Evolutionary conservation across 1,139 yeast species (phyloP), one percentile per base, ranked within the genome.

Genomic region (Zygoascus sp.): DNA sequence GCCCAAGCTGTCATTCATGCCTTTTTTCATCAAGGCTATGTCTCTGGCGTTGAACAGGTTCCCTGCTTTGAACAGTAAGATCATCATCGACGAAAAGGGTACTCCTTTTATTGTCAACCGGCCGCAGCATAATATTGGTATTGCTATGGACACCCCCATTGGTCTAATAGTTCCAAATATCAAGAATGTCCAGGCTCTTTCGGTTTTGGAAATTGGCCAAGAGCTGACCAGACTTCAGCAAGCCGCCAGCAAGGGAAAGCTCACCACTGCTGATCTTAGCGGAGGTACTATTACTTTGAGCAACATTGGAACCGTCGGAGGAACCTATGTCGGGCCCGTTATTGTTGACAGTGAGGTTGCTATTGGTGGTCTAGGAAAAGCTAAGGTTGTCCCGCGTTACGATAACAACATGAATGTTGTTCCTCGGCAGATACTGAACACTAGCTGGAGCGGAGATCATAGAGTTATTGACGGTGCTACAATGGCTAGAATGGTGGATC

Each of bases 251-350:
- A 81, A 77, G 54, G 83, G 84, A 55, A 80, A 81, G 67, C 76
- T 82, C 61, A 73, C 84, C 28, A 67, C 81, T 54, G 82, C 79
- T 65, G 88, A 82, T 65, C 79, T 82, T 77, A 70, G 82, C 50
- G 88, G 86, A 59, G 87, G 88, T 58, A 81, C 88, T 42, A 81
- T 82, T 67, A 80, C 88, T 56, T 77, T 82, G 53, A 81, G 87
- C 50, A 82, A 82, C 68, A 87, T 87, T 63, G 89, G 89, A 58
- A 83, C 80, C 46, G 80, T 81, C 52, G 89, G 89, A 42, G 83
- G 88, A n/a, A 75, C 83, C 54, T 82, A 80, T 63, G 83, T 86
- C 59, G 81, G 84, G 36, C 89, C 89, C 51, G 82, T 82, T 59
- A 80, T 82, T 48, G 68, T 65, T 1, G 62, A 61, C 39, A 51